Base-by-base conservation (phyloP, 2,329 filamentous ascomycete genomes). In the Lasiodiplodia sp. region DNA sequence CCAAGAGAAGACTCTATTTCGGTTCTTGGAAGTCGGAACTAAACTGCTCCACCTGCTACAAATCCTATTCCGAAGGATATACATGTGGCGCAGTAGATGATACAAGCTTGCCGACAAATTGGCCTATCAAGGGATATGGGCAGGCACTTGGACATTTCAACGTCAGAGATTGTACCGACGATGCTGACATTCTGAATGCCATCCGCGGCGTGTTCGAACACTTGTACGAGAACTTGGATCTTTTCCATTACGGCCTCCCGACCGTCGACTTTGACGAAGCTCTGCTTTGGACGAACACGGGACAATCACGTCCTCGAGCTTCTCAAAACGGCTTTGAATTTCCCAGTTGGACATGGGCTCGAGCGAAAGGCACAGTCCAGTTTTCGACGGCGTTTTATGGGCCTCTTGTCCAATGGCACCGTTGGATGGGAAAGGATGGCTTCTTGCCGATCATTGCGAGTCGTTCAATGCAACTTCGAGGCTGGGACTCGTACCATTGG, bases 311-410 rank as follows among this genome's bases (percentile, higher is more conserved):
- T 28, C 8, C 23, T 53, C 51, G 51, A 53, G 1, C 4, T 4
- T 31, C 51, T 14, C 21, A 52, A 1, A 23, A 2, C 21, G 5
- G 11, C 0, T 21, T 28, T 8, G 21, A 53, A 55, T 11, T 55
- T 6, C 25, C 52, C n/a, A 55, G 52, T 34, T 55, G 52, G 52
- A 34, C 25, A 2, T 55, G 52, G 52, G 52, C 52, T 55, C 51
- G 51, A 51, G 47, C 47, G 47, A 51, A n/a, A 10, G 21, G 47
- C 4, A n/a, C 5, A 23, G n/a, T 21, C 47, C 6, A n/a, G 1
- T 51, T 18, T n/a, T 10, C 18, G 21, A n/a, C 12, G 10, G 6
- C 14, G 47, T 1, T 51, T 47, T 47, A 10, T 10, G 47, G 47
- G 10, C 18, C 47, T n/a, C 47, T 51, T 10, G 21, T 23, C 47